Evolutionary conservation across 2,329 filamentous ascomycete species (phyloP), one percentile per base, ranked within the genome.

Genomic region (Aspergillus sclerotialis): DNA sequence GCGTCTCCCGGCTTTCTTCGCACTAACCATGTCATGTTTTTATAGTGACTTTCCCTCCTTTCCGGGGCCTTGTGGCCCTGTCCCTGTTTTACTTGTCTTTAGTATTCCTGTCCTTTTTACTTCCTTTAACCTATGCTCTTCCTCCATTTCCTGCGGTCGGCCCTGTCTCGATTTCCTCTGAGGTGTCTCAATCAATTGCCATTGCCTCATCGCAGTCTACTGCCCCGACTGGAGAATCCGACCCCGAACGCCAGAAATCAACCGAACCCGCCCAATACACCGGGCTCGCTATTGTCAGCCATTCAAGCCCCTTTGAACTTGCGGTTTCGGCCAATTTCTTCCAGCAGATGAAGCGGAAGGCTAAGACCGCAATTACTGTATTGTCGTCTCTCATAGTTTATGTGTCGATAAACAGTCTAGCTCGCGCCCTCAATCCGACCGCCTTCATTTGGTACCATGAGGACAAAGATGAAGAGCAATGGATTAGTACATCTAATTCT

Each of bases 401-500:
- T 51, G 52, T 67, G 21, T 61, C 59, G 12, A 39, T 65, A 35
- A 66, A 66, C 46, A 67, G 61, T 36, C 35, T 82, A 5, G 71
- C 76, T 28, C 66, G 68, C 34, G 56, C 70, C 28, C 69, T 83
- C 40, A 76, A 82, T 39, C 82, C 82, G 2, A 74, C 74, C n/a
- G 70, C 68, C n/a, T 76, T 75, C 37, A 68, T 72, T 39, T 67
- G 63, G 63, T 70, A 70, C 23, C 75, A 76, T 32, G 78, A 81
- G 59, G 70, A 73, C 32, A 64, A 68, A 33, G 76, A 80, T 45
- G 80, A 86, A 54, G 64, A 65, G 38, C 65, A 61, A 45, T 90
- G 84, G 84, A 76, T 89, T 30, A 69, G 75, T 29, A 81, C 75
- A 12, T 85, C 82, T 10, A 77, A 77, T 24, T 80, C 80, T 50